phyloP scores from a whole-genome alignment of 208 protist species.

The Porcisia hertigi region DNA sequence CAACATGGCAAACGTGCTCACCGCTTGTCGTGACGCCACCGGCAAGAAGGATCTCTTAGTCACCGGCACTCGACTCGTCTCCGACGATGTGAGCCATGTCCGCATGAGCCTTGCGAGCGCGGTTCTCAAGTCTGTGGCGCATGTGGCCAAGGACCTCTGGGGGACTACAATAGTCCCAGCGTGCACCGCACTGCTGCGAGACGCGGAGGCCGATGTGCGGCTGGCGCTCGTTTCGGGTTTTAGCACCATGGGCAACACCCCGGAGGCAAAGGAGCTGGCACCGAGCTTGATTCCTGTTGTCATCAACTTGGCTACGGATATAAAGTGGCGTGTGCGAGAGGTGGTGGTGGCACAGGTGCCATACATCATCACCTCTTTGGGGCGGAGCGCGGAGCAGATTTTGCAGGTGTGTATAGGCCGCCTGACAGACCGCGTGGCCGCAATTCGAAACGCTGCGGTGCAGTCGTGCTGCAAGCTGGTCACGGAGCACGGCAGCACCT shows the following conservation, averaged over 20 bases:
- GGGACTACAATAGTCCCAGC: conserved; percentile 68
- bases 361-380: conserved; percentile 79
- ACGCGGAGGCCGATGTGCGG: conserved; percentile 82
- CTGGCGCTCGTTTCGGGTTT: conserved; percentile 86
- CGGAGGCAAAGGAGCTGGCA: conserved; percentile 82
- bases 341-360: conserved; percentile 85
- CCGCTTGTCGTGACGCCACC: conserved; percentile 54
- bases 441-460: conserved; percentile 82
- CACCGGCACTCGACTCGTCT: conserved; percentile 69
- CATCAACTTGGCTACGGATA: conserved; percentile 71
- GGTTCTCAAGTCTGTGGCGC: conserved; percentile 76
- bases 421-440: conserved; percentile 82
- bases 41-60: conserved; percentile 74
- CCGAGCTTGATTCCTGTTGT: conserved; percentile 85
- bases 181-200: conserved; percentile 78
- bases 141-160: conserved; percentile 81
- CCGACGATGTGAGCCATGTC: conserved; percentile 75
- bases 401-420: conserved; percentile 79
- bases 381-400: conserved; percentile 69
- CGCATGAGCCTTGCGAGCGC: conserved; percentile 87
- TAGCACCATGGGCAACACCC: conserved; percentile 84
- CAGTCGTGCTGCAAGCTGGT: conserved; percentile 84
- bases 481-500: conserved; percentile 57
- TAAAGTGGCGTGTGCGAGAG: conserved; percentile 89
- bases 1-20: conserved; percentile 75